A percentile compares a stretch with the other conserved stretches of the same genome.
phyloP scores from a whole-genome alignment of 345 rosid genomes.

The Eucalyptus curtisii region DNA sequence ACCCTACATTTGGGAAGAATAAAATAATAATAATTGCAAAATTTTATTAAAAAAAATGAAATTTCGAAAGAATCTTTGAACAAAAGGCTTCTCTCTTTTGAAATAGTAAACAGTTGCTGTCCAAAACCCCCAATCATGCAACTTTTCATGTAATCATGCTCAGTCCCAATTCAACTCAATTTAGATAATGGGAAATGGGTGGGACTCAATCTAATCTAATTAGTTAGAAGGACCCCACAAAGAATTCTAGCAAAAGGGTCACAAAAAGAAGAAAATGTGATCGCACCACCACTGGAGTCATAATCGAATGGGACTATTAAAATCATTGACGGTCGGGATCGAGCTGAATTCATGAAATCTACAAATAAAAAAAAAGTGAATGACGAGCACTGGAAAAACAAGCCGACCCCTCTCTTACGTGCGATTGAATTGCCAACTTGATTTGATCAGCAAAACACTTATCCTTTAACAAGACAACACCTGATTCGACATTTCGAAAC shows the following conservation, averaged over 20 bases:
- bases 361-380: background rate
- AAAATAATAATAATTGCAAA: background rate
- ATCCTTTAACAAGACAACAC: background rate
- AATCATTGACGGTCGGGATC: background rate
- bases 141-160: background rate
- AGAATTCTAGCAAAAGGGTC: background rate
- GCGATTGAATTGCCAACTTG: background rate
- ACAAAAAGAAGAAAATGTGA: background rate
- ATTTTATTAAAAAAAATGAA: background rate
- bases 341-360: background rate
- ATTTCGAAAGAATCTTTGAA: background rate
- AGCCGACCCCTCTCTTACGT: background rate
- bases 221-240: background rate
- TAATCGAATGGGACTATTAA: background rate
- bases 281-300: background rate
- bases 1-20: background rate
- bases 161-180: background rate
- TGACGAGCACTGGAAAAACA: background rate
- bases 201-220: background rate
- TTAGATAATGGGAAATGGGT: background rate
- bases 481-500: background rate
- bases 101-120: background rate
- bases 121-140: background rate
- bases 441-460: background rate
- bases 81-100: background rate